Evolutionary conservation across 1,284 basidiomycete genomes (phyloP).

Genomic region (Porogramme epimiltina): DNA sequence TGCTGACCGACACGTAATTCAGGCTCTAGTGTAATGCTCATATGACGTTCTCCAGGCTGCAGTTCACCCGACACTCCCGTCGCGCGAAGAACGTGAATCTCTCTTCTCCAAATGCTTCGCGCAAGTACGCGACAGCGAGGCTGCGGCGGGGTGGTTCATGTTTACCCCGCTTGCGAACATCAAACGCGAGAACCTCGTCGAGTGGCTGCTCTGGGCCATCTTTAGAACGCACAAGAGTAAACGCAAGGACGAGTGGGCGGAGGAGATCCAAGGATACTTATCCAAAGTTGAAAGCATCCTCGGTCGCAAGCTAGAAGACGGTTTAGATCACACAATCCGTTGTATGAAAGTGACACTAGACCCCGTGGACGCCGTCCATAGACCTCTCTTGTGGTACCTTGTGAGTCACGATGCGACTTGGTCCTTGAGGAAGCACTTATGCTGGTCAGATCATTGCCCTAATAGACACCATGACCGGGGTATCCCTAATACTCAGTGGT

Average conservation of each 20-base stretch:
- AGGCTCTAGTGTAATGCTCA: no score
- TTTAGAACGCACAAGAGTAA: slow-evolving; percentile 42
- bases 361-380: slow-evolving; percentile 51
- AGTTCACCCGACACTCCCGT: slow-evolving; percentile 39
- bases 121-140: slow-evolving; percentile 31
- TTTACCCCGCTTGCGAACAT: slow-evolving; percentile 29
- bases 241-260: slow-evolving; percentile 42
- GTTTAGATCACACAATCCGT: slow-evolving; percentile 36
- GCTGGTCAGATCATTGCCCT: slow-evolving; percentile 49
- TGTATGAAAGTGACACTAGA: slow-evolving; percentile 60
- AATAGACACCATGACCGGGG: slow-evolving; percentile 49
- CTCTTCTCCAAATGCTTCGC: slow-evolving; percentile 52
- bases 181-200: slow-evolving; percentile 50
- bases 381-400: slow-evolving; percentile 64
- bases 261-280: slow-evolving; percentile 51
- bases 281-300: slow-evolving; percentile 37
- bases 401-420: slow-evolving; percentile 45
- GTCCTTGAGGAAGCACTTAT: neutral
- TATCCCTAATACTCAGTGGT: slow-evolving; percentile 41
- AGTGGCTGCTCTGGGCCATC: slow-evolving; percentile 70
- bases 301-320: slow-evolving; percentile 41
- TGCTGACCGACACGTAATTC: neutral
- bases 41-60: slow-evolving; percentile 39
- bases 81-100: slow-evolving; percentile 43
- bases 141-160: slow-evolving; percentile 59